A percentile compares a stretch with the other conserved stretches of the same genome.
phyloP scores from a whole-genome alignment of 2,329 filamentous ascomycete species.

The Calonectria pseudoturangicola region DNA sequence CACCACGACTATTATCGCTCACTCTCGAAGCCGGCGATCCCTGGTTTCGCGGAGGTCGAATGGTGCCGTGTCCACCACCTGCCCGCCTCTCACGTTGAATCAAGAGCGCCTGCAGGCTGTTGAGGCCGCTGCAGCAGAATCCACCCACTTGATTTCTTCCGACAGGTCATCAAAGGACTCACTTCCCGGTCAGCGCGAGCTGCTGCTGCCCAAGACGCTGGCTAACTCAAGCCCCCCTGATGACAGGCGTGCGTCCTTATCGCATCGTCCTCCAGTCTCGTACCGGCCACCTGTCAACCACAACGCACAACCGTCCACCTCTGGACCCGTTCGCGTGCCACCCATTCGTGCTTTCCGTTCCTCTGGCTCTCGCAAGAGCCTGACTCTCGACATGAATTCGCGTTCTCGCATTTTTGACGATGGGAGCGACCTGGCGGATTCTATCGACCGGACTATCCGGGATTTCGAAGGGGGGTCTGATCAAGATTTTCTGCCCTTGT shows the following conservation, averaged over 20 bases:
- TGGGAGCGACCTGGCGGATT: slow-evolving; percentile 65
- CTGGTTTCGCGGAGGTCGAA: slow-evolving; percentile 62
- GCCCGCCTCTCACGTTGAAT: slow-evolving; percentile 57
- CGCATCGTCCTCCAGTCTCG: slow-evolving; percentile 68
- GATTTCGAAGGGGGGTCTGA: slow-evolving; percentile 67
- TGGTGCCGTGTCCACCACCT: slow-evolving; percentile 57
- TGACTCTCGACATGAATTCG: slow-evolving; percentile 72
- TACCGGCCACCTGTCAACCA: slow-evolving; percentile 65
- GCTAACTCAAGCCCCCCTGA: slow-evolving; percentile 63
- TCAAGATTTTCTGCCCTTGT: slow-evolving; percentile 58
- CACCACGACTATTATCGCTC: slow-evolving; percentile 53
- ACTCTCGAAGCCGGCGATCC: slow-evolving; percentile 61
- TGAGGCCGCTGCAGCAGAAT: slow-evolving; percentile 52
- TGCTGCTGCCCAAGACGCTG: slow-evolving; percentile 67
- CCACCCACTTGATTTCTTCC: slow-evolving; percentile 44
- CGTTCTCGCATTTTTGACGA: slow-evolving; percentile 65
- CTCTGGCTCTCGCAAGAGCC: slow-evolving; percentile 74
- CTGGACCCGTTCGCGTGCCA: slow-evolving; percentile 65
- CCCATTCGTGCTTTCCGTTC: slow-evolving; percentile 75
- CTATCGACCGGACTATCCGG: slow-evolving; percentile 70
- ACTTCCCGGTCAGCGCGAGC: slow-evolving; percentile 66
- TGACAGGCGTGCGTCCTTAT: slow-evolving; percentile 66
- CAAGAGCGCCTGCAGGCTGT: slow-evolving; percentile 59
- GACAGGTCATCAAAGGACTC: slow-evolving; percentile 50
- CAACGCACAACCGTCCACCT: slow-evolving; percentile 57